phyloP scores from a whole-genome alignment of 2,329 filamentous ascomycete species.

The Epicoccum sorghinum region DNA sequence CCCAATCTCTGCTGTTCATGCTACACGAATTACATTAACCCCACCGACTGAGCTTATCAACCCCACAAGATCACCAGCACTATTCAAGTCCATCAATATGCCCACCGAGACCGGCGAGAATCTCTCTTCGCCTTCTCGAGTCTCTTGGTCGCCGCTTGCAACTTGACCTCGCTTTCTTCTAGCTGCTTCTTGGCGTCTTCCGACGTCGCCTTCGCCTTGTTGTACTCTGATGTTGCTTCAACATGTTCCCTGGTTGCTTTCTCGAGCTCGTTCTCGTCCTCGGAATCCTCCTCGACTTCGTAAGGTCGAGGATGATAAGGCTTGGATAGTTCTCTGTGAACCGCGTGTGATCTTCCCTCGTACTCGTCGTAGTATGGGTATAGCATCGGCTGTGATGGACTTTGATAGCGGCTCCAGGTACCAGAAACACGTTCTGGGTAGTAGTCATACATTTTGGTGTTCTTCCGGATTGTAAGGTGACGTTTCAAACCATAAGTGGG shows the following conservation, averaged over 20 bases:
- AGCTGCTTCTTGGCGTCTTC: conserved; percentile 1
- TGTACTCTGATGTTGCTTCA: not conserved
- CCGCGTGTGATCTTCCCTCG: not conserved
- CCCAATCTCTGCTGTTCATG: no score
- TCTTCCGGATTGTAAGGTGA: no score
- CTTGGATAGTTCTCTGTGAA: not conserved
- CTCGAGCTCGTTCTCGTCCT: not conserved
- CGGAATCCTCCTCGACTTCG: not conserved
- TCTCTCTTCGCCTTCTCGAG: not conserved
- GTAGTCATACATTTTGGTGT: not conserved
- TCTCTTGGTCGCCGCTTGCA: not conserved
- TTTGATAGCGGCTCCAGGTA: not conserved
- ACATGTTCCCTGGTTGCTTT: conserved; percentile 2
- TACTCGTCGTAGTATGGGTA: not conserved
- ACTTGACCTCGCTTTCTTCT: conserved; percentile 5
- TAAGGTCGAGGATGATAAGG: not conserved
- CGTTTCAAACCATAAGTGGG: no score
- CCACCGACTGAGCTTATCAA: no score
- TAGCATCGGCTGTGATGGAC: not conserved
- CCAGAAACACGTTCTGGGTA: not conserved
- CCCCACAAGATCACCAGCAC: not conserved
- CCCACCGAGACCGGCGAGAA: not conserved
- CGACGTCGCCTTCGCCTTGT: conserved; percentile 2
- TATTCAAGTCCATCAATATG: not conserved
- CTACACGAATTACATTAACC: no score